Conservation (phyloP, 2,329 filamentous ascomycete species). For the Mycosphaerelloides madeirae region DNA sequence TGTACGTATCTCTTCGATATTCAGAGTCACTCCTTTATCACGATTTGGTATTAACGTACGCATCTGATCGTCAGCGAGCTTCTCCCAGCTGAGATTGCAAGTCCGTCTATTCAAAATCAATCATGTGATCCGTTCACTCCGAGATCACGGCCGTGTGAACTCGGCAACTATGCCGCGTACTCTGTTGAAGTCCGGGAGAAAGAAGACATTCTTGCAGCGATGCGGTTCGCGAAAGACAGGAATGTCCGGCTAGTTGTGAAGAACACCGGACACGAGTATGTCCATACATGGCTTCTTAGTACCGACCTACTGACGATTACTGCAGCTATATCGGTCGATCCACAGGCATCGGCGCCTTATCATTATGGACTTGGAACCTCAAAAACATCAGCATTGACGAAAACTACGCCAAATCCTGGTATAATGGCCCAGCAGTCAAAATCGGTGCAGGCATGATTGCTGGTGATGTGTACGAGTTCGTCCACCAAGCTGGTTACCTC, state of each 20-base stretch:
- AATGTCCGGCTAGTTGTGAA: conserved; percentile 3
- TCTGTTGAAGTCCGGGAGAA: background rate
- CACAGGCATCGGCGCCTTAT: conserved; percentile 55
- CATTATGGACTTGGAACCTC: conserved; percentile 54
- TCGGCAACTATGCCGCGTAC: background rate
- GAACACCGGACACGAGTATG: conserved; percentile 17
- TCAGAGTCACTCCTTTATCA: no score
- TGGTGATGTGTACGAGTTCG: conserved; percentile 6
- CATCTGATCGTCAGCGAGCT: conserved; percentile 38
- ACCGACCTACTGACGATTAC: no score
- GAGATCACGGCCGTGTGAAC: background rate
- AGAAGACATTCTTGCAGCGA: conserved; percentile 18
- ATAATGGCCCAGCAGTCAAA: no score
- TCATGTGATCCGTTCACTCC: background rate
- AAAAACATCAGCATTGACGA: conserved; percentile 25
- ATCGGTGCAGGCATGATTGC: no score
- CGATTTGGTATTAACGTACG: no score
- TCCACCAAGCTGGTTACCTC: conserved; percentile 1
- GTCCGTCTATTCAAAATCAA: conserved; percentile 27
- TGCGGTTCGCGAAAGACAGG: conserved; percentile 37
- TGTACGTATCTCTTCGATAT: no score
- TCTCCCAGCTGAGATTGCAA: conserved; percentile 26
- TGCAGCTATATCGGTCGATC: conserved; percentile 47
- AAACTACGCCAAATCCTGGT: no score
- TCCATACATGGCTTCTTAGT: no score